Base-by-base conservation (phyloP, 2,329 filamentous ascomycete species). In the Lomentospora prolificans region DNA sequence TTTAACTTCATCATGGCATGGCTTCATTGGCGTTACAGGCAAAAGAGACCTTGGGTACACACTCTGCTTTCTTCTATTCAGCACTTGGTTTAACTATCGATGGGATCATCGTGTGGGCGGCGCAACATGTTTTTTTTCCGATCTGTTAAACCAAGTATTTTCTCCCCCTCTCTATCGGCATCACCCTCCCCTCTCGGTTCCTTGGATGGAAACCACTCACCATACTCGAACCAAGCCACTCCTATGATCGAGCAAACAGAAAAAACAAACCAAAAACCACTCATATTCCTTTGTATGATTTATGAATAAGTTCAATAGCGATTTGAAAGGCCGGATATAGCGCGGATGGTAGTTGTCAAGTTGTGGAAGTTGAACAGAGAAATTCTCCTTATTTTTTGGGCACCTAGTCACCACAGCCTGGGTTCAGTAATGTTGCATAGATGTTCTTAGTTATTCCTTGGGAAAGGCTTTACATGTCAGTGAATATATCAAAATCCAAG, bases 71-170 rank as follows among this genome's bases (percentile, higher is more conserved):
- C 22, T 33, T 33, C 30, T 12, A 33, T 12, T 46, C 17, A 53
- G 22, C 24, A 36, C 22, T 52, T 33, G 7, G 7, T 41, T 41
- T 41, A 17, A 17, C 36, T 41, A 41, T 17, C n/a, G 19, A 7
- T 41, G 36, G 36, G 36, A 41, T 41, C n/a, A 41, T 41, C 12
- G 8, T 41, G 36, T 41, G 44, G 44, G 44, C 44, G 44, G 44
- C 44, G 44, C 44, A 48, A 48, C 25, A 27, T 51, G 24, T 53
- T 25, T 31, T 51, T 24, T 57, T 22, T 55, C 24, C n/a, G n/a
- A n/a, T n/a, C n/a, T n/a, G n/a, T n/a, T n/a, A n/a, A n/a, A n/a
- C 48, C 44, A 14, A 55, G 39, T 51, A 53, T 57, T 27, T 53
- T 57, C 27, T 50, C 50, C 51, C 53, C 51, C 36, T 41, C 36